Percentiles rank a stretch among this genome's conserved stretches.
These are phyloP conservation scores for Colletotrichum sublineola DNA, from an alignment of 2,329 filamentous ascomycete species.

Conservation along the genomic window DNA sequence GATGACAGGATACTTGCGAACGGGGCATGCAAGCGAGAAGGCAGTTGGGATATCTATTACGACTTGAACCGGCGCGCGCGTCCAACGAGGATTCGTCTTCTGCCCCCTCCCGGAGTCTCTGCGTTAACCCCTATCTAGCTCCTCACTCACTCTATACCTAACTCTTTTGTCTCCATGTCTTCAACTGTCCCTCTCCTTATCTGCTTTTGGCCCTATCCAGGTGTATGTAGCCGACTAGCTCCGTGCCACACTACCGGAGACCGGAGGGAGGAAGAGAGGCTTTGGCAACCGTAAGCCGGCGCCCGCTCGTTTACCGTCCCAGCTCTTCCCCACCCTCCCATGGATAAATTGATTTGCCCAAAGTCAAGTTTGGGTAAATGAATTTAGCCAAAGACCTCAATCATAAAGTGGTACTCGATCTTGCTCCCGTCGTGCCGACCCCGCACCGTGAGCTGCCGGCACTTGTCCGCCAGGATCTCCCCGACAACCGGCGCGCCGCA, in stretches of 20 bases:
- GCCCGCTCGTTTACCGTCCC: not conserved
- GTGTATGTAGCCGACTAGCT: too few species aligned
- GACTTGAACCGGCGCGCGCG: not conserved
- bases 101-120: not conserved
- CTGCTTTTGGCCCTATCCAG: not conserved
- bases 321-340: too few species aligned
- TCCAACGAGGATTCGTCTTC: not conserved
- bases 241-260: not conserved
- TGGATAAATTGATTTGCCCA: not conserved
- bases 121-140: not conserved
- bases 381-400: slow-evolving; percentile 65
- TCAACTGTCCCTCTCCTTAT: not conserved
- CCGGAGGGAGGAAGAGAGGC: not conserved
- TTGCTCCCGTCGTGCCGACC: slow-evolving; percentile 64
- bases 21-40: not conserved
- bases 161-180: not conserved
- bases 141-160: not conserved
- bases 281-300: not conserved
- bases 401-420: slow-evolving; percentile 70
- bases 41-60: not conserved
- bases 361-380: not conserved
- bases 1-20: too few species aligned
- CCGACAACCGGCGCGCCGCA: slow-evolving; percentile 69
- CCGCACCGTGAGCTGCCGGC: slow-evolving; percentile 62
- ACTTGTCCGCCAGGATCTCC: slow-evolving; percentile 67